phyloP scores from a whole-genome alignment of 2,329 filamentous ascomycete genomes.

The Phyllosticta citriasiana region DNA sequence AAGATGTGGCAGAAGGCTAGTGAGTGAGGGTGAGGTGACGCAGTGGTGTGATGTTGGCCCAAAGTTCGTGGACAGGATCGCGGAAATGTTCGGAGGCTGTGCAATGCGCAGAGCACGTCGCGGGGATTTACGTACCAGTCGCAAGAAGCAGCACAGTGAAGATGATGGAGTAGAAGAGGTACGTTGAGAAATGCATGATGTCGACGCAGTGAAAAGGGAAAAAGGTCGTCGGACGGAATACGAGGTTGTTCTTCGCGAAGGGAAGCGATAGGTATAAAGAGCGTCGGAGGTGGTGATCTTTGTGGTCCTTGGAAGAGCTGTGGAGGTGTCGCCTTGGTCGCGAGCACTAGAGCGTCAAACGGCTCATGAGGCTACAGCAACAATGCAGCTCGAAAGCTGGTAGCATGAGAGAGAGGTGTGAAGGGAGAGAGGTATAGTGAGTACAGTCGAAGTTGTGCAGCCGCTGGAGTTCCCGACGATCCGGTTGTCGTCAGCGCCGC shows the following conservation, averaged over 20 bases:
- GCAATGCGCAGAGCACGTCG: neutral
- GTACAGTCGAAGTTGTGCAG: neutral
- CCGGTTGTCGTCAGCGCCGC: conserved; percentile 4
- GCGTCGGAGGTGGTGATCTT: conserved; percentile 10
- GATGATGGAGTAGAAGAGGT: conserved; percentile 68
- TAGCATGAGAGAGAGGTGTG: neutral
- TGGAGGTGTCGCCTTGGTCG: neutral
- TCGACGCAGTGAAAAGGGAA: conserved; percentile 5
- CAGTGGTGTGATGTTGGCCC: neutral
- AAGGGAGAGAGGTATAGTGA: neutral
- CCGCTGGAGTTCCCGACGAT: neutral
- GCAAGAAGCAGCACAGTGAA: conserved; percentile 61
- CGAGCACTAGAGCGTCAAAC: neutral
- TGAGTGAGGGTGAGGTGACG: neutral
- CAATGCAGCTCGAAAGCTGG: neutral
- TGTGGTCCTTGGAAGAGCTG: conserved; percentile 9
- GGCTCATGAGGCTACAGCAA: neutral
- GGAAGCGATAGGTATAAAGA: neutral
- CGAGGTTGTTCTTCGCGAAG: conserved; percentile 8
- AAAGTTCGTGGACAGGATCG: neutral
- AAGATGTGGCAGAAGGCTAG: conserved; percentile 9
- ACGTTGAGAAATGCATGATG: conserved; percentile 51
- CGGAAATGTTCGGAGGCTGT: neutral
- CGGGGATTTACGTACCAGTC: conserved; percentile 45
- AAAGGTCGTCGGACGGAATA: neutral